phyloP scores from a whole-genome alignment of 495 filamentous ascomycete genomes.

The Penicillium tannophilum region DNA sequence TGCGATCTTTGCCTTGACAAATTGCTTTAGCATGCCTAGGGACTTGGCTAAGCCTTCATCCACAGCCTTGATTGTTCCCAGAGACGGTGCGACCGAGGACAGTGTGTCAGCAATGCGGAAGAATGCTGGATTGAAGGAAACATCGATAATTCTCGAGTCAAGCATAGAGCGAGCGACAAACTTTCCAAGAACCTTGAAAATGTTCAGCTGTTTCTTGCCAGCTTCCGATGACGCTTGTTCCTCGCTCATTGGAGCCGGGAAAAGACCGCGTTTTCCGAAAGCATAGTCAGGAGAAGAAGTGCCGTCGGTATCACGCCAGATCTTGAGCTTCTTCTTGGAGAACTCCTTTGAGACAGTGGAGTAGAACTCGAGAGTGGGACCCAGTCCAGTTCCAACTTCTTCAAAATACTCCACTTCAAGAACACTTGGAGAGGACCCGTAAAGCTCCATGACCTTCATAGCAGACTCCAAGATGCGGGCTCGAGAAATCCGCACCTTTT shows the following conservation, averaged over 20 bases:
- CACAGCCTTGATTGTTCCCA: constrained; percentile 90
- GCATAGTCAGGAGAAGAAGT: constrained; percentile 76
- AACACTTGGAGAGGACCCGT: constrained; percentile 91
- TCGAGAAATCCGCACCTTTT: constrained; percentile 95
- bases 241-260: constrained; percentile 89
- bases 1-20: constrained; percentile 76
- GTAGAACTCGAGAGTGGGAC: constrained; percentile 97
- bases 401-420: constrained; percentile 99
- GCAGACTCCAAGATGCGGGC: constrained; percentile 93
- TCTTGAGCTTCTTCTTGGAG: constrained; percentile 91
- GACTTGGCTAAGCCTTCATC: constrained; percentile 85
- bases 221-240: constrained; percentile 71
- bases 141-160: constrained; percentile 95
- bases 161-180: constrained; percentile 99
- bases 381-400: constrained; percentile 95
- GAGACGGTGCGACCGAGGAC: constrained; percentile 74
- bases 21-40: constrained; percentile 84
- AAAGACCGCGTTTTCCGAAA: constrained; percentile 81
- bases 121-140: constrained; percentile 96
- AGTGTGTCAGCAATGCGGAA: constrained; percentile 87
- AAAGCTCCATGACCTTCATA: constrained; percentile 99
- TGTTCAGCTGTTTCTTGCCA: constrained; percentile 77
- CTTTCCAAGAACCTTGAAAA: constrained; percentile 94
- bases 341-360: constrained; percentile 98
- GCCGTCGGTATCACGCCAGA: constrained; percentile 92